Conservation (phyloP, 345 rosid genomes). For the Gossypium stocksii region DNA sequence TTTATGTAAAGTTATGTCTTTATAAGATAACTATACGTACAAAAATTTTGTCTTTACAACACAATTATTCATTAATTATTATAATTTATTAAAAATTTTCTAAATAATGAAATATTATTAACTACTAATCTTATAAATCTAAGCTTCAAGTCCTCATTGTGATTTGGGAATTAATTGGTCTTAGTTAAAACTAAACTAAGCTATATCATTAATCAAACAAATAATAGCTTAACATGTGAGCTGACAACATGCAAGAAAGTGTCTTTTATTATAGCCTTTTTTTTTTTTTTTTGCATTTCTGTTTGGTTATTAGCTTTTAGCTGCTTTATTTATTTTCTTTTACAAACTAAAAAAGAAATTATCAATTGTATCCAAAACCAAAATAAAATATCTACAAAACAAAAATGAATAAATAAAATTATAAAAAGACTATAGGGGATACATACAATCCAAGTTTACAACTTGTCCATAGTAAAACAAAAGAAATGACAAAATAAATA, state of each 20-base stretch:
- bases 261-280: neutral
- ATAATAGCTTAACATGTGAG: constrained; percentile 5
- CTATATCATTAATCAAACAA: neutral
- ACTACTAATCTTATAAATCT: neutral
- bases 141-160: neutral
- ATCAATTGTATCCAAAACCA: neutral
- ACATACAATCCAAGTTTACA: neutral
- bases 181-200: neutral
- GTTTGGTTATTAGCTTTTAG: neutral
- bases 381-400: neutral
- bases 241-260: constrained; percentile 3
- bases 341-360: neutral
- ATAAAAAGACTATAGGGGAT: neutral
- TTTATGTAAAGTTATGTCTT: too few relatives aligned
- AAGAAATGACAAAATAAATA: neutral
- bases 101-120: too few relatives aligned
- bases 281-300: neutral
- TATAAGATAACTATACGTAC: too few relatives aligned
- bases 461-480: neutral
- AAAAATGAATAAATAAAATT: neutral
- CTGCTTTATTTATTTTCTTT: neutral
- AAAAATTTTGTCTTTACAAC: too few relatives aligned
- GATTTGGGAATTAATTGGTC: neutral
- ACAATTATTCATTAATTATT: too few relatives aligned
- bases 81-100: too few relatives aligned